Conservation (phyloP, 2,329 filamentous ascomycete species). For the Aspergillus felis region DNA sequence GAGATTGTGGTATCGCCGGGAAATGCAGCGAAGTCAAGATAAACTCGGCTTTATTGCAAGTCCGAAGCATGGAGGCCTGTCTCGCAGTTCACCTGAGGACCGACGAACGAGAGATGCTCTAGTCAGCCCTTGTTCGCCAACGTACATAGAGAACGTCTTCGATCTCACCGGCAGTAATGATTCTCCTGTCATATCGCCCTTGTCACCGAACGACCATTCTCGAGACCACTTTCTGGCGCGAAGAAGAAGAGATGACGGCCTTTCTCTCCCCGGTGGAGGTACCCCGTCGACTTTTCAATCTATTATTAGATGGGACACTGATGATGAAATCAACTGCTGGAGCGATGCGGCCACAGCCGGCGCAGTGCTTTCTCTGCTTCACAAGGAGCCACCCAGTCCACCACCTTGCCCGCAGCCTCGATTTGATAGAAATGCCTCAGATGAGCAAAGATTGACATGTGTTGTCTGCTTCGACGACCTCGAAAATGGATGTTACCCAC, state of each 20-base stretch:
- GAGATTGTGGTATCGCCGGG: not conserved
- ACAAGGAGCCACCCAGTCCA: conserved; percentile 8
- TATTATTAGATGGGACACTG: not conserved
- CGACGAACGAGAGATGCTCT: not conserved
- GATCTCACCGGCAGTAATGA: not conserved
- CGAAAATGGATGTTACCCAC: conserved; percentile 6
- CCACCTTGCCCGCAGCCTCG: not conserved
- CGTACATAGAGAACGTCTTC: not conserved
- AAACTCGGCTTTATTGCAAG: not conserved
- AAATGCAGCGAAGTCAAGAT: not conserved
- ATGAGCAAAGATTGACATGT: conserved; percentile 4
- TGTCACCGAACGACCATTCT: not conserved
- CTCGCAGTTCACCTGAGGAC: not conserved
- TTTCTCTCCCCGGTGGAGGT: not conserved
- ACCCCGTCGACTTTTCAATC: not conserved
- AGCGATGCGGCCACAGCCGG: conserved; percentile 15
- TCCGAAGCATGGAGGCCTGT: not conserved
- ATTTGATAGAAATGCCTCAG: not conserved
- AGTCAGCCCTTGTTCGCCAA: not conserved
- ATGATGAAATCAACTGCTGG: conserved; percentile 6
- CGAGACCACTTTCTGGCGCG: not conserved
- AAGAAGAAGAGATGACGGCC: not conserved
- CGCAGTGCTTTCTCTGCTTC: conserved; percentile 15
- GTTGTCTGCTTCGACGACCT: conserved; percentile 10
- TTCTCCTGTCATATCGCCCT: not conserved